Base-by-base conservation (phyloP, 2,329 filamentous ascomycete genomes). In the Dothidotthia symphoricarpi region DNA sequence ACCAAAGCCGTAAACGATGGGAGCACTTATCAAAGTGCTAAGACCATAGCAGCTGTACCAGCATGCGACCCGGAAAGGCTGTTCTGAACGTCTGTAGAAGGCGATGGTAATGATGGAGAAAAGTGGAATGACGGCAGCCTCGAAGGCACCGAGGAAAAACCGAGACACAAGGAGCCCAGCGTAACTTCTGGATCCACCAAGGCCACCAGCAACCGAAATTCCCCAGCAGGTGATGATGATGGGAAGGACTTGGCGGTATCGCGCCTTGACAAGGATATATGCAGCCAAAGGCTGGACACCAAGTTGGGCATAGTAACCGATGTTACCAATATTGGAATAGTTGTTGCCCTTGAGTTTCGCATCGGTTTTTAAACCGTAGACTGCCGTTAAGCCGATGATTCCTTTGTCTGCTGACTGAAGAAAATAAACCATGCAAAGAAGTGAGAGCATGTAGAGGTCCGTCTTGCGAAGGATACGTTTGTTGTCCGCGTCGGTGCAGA, bases 41-140 rank as follows among this genome's bases (percentile, higher is more conserved):
- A 76, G 73, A 5, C 80, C 80, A 46, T 82, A 82, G 67, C 82
- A 83, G 35, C 70, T 75, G 64, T 84, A 85, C 83, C 83, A 86
- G 41, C 84, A 75, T 5, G 34, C 33, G 22, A 41, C 41, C 4
- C 41, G 37, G 32, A 54, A 52, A 5, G 52, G 52, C 32, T 54
- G 50, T 34, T 55, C 52, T 1, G 51, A 50, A 25, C 52, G 51
- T 8, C 46, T 43, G 31, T 55, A 55, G 25, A 56, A 59, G 2
- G 47, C 50, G 8, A 53, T 53, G 12, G 53, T 59, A 28, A 59
- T 56, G 31, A 57, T 53, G 2, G 54, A 53, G 39, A 59, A 59
- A 1, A 56, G 36, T 2, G 55, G 55, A 17, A 53, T 36, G 27
- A 55, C 51, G 9, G 52, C 51, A n/a, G 55, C 55, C 28, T 59